phyloP scores from a whole-genome alignment of 495 filamentous ascomycete genomes.

The Xylaria scruposa region DNA sequence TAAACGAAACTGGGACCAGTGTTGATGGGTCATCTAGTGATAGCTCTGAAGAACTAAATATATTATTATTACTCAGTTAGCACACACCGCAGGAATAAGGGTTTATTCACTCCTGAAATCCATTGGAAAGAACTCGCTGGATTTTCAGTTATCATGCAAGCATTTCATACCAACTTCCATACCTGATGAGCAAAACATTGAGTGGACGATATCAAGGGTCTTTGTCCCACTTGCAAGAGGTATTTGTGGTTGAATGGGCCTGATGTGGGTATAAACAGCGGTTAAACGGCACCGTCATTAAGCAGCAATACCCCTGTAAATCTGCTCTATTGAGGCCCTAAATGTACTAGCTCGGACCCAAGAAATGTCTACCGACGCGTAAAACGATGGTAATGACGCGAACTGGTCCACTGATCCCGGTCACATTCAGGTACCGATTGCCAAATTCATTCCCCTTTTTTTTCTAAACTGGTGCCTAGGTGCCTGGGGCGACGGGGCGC shows the following conservation, averaged over 20 bases:
- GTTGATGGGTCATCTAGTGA: too few species aligned
- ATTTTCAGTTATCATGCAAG: too few species aligned
- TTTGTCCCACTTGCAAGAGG: background rate
- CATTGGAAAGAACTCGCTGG: too few species aligned
- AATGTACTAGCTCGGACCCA: background rate
- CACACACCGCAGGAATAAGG: too few species aligned
- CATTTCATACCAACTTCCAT: too few species aligned
- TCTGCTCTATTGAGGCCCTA: background rate
- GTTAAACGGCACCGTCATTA: background rate
- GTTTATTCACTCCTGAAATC: too few species aligned
- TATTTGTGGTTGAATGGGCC: background rate
- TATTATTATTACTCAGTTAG: too few species aligned
- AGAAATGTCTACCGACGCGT: conserved; percentile 8
- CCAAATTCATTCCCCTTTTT: conserved; percentile 6
- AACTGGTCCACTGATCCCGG: conserved; percentile 11
- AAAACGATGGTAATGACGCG: conserved; percentile 12
- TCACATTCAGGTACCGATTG: conserved; percentile 21
- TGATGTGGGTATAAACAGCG: background rate
- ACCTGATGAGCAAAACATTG: too few species aligned
- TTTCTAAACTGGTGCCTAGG: conserved; percentile 18
- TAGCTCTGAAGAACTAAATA: too few species aligned
- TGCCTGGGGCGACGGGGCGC: background rate
- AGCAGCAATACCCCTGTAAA: background rate
- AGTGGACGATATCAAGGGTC: too few species aligned
- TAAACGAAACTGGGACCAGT: too few species aligned